These are phyloP conservation scores for Verbena officinalis DNA, from an alignment of 257 asterid genomes.

Conservation along the genomic window DNA sequence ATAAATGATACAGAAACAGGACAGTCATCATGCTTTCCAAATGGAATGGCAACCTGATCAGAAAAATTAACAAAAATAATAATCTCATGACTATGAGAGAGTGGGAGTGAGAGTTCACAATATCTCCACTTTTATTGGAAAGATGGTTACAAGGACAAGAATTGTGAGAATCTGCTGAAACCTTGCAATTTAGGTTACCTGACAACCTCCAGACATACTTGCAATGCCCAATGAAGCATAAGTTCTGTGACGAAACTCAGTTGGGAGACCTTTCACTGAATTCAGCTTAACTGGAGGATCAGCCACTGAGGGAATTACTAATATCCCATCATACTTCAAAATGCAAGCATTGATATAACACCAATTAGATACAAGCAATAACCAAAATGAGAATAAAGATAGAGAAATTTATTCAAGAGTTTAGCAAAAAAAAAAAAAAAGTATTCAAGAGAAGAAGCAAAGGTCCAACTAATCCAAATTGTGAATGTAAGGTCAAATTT, in stretches of 20 bases:
- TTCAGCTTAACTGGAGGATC: slow-evolving; percentile 72
- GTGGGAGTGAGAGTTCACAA: background rate
- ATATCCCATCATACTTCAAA: slow-evolving; percentile 69
- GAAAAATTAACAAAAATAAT: background rate
- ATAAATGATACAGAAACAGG: slow-evolving; percentile 77
- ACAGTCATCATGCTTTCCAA: slow-evolving; percentile 68
- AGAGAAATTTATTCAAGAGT: too few species aligned
- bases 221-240: slow-evolving; percentile 70
- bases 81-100: background rate
- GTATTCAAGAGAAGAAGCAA: background rate
- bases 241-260: slow-evolving; percentile 58
- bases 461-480: background rate
- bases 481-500: background rate
- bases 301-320: slow-evolving; percentile 80
- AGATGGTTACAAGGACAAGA: slow-evolving; percentile 3
- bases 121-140: background rate
- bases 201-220: slow-evolving; percentile 86
- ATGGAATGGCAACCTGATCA: slow-evolving; percentile 71
- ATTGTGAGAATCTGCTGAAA: slow-evolving; percentile 14
- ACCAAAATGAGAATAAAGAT: background rate
- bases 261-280: slow-evolving; percentile 46
- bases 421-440: too few species aligned
- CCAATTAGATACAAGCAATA: slow-evolving; percentile 10
- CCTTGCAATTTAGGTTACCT: slow-evolving; percentile 47
- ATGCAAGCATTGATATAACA: slow-evolving; percentile 20